phyloP scores from a whole-genome alignment of 2,329 filamentous ascomycete genomes.

The Gnomoniopsis sp. region DNA sequence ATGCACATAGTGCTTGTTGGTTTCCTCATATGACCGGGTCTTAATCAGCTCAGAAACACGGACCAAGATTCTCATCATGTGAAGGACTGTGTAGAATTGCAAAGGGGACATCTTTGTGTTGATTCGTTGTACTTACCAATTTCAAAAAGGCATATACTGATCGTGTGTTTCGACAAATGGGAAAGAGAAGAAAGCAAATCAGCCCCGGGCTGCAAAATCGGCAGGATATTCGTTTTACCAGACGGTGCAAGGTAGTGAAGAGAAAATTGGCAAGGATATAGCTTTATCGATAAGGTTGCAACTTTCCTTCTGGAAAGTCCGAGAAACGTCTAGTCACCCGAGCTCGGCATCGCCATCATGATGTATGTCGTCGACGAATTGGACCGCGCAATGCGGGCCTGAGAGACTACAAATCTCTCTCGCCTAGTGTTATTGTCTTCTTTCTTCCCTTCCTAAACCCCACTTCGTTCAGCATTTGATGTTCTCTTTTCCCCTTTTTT shows the following conservation, averaged over 20 bases:
- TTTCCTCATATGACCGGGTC: conserved; percentile 75
- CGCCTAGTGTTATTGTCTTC: neutral
- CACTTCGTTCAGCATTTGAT: neutral
- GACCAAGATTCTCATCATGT: conserved; percentile 81
- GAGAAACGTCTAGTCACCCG: too few species aligned
- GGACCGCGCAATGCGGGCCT: neutral
- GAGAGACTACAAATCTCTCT: neutral
- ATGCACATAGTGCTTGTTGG: conserved; percentile 62
- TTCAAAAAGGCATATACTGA: too few species aligned
- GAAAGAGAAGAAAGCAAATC: too few species aligned
- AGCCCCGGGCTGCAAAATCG: too few species aligned
- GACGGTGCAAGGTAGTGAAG: too few species aligned
- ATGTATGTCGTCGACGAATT: conserved; percentile 1
- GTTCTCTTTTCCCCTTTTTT: neutral
- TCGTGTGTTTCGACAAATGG: too few species aligned
- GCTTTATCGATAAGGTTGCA: conserved; percentile 14
- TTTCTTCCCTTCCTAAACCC: neutral
- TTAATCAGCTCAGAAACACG: conserved; percentile 84
- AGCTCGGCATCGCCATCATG: neutral
- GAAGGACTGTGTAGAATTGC: conserved; percentile 10
- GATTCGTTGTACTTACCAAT: neutral
- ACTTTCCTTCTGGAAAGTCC: too few species aligned
- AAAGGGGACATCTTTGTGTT: neutral
- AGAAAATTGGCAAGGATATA: neutral
- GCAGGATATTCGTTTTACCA: too few species aligned